A percentile compares a stretch with the other conserved stretches of the same genome.
Conservation (phyloP, 129 eudicot species). For the Artemisia tridentata region DNA sequence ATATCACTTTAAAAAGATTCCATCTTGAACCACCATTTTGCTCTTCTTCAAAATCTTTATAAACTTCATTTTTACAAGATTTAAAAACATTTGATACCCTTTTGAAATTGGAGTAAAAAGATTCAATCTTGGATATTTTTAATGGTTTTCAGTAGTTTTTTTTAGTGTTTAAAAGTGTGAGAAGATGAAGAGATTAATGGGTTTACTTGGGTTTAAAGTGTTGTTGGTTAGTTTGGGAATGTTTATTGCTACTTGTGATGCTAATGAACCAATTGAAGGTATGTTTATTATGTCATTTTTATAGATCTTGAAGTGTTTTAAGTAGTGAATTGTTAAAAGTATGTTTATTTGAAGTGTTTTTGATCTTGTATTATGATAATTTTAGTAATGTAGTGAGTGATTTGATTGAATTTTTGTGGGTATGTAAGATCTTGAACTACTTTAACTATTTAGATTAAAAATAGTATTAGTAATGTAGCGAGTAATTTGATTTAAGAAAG, state of each 20-base stretch:
- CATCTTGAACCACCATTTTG: neutral
- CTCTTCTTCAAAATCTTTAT: no score
- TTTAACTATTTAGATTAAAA: no score
- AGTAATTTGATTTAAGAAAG: no score
- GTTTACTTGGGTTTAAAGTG: conserved; percentile 11
- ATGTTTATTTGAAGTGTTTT: conserved; percentile 4
- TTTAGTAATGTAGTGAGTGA: conserved; percentile 10
- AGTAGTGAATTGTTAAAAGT: neutral
- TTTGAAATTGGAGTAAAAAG: neutral
- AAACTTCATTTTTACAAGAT: conserved; percentile 5
- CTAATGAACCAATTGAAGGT: conserved; percentile 39
- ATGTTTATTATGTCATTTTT: neutral
- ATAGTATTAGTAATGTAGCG: no score
- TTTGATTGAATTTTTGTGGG: neutral
- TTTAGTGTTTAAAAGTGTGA: conserved; percentile 24
- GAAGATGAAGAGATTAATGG: conserved; percentile 28
- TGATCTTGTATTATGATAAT: neutral
- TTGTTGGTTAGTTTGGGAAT: conserved; percentile 26
- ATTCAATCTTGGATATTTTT: conserved; percentile 17
- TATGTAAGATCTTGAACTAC: no score
- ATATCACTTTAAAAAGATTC: conserved; percentile 16
- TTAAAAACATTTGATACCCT: neutral
- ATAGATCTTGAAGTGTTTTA: conserved; percentile 28
- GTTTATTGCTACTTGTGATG: conserved; percentile 29
- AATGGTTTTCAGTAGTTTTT: neutral